Percentiles rank a stretch among this genome's conserved stretches.
These are phyloP conservation scores for Yamadazyma buinensis DNA, from an alignment of 1,139 yeast genomes.

Conservation along the genomic window DNA sequence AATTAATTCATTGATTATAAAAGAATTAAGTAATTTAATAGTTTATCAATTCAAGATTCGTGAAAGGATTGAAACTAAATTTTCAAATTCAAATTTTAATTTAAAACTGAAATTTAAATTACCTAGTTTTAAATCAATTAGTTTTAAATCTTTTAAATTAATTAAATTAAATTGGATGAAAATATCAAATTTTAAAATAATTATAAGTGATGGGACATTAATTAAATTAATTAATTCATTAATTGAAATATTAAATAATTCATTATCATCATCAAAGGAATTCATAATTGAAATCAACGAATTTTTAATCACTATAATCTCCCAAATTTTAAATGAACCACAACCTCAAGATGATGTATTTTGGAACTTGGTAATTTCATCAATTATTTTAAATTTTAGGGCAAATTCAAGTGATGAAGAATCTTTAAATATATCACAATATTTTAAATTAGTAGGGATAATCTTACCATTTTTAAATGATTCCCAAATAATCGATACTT, in stretches of 20 bases:
- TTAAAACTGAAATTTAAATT: slow-evolving; percentile 36
- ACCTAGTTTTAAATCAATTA: slow-evolving; percentile 67
- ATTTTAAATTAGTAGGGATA: slow-evolving; percentile 35
- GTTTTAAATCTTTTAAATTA: slow-evolving; percentile 46
- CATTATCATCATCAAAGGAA: slow-evolving; percentile 12
- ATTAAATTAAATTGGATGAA: slow-evolving; percentile 33
- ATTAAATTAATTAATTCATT: slow-evolving; percentile 22
- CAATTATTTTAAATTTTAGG: slow-evolving; percentile 40
- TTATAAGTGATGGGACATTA: slow-evolving; percentile 47
- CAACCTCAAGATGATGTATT: slow-evolving; percentile 11
- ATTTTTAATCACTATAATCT: slow-evolving; percentile 23
- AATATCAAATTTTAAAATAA: slow-evolving; percentile 25
- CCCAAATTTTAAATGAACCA: slow-evolving; percentile 8
- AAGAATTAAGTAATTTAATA: slow-evolving; percentile 50
- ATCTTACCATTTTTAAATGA: slow-evolving; percentile 37
- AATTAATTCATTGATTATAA: slow-evolving; percentile 44
- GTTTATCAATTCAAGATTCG: slow-evolving; percentile 60
- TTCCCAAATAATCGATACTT: slow-evolving; percentile 30
- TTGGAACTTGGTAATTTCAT: slow-evolving; percentile 45
- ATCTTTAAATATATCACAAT: slow-evolving; percentile 45
- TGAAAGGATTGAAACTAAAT: slow-evolving; percentile 43
- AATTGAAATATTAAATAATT: slow-evolving; percentile 28
- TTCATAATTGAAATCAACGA: slow-evolving; percentile 45
- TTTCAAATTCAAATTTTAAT: slow-evolving; percentile 22
- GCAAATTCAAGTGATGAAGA: slow-evolving; percentile 37